Evolutionary conservation across 2,329 filamentous ascomycete genomes (phyloP), one percentile per base, ranked within the genome.

Genomic region (Cladobotryum protrusum): DNA sequence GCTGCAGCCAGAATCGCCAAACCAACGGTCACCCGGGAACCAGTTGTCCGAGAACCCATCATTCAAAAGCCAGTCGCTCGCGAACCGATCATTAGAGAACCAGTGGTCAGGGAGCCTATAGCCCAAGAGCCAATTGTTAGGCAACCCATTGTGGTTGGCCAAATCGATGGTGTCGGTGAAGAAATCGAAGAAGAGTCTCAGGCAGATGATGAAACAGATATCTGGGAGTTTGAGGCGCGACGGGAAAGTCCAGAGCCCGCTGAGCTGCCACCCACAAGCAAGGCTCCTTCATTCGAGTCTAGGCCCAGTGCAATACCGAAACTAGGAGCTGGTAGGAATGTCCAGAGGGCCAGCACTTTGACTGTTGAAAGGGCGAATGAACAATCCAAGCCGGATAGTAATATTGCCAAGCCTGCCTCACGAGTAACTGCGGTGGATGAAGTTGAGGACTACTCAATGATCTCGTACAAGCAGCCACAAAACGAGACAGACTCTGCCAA

Each of bases 161-260:
- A 55, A 34, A 17, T 52, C 4, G 55, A 63, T 36, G 55, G 50
- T 13, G 54, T 29, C 0, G 54, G 58, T 37, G 56, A 60, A 13
- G 56, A 53, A 2, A 51, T 56, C 2, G 53, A 57, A 7, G 43
- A 59, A 43, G 60, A 56, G 17, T 48, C 45, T 6, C 39, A 43
- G 3, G 46, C 34, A 29, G 48, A 69, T 20, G 73, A 74, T n/a
- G 71, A 72, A 3, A 74, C 73, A 11, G 67, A 82, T 54, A 70
- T 83, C 11, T 83, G 79, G 78, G 78, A 77, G 32, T 59, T 81
- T 19, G 79, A 82, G 59, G 79, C 78, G 11, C 69, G 73, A 47
- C 72, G 78, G 12, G 65, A 69, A 6, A 69, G 70, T 1, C 72
- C 74, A 9, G 61, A 55, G 5, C 57, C 63, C 18, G 46, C 56